Percentiles rank a stretch among this genome's conserved stretches.
These are phyloP conservation scores for Kazachstania sp. DNA, from an alignment of 1,139 yeast species.

Conservation along the genomic window DNA sequence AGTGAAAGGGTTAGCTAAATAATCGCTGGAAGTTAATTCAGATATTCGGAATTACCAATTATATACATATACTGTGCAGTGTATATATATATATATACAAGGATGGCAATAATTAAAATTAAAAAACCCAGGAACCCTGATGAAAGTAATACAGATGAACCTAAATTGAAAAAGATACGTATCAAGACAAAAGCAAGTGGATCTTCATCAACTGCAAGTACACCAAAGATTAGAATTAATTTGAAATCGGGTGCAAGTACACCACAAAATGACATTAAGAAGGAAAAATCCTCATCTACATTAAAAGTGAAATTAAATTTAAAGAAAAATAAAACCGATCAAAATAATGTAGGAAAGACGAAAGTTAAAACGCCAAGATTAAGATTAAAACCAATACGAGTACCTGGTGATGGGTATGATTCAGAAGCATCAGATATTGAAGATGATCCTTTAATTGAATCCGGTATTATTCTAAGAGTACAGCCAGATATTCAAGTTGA, in stretches of 20 bases:
- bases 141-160: slow-evolving; percentile 12
- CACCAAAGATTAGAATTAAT: slow-evolving; percentile 28
- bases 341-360: slow-evolving; percentile 9
- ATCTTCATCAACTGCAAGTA: slow-evolving; percentile 6
- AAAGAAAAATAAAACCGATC: slow-evolving; percentile 15
- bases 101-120: slow-evolving; percentile 27
- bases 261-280: slow-evolving; percentile 4
- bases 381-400: slow-evolving; percentile 71
- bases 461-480: slow-evolving; percentile 73
- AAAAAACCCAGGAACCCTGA: slow-evolving; percentile 26
- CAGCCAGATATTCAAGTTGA: slow-evolving; percentile 60
- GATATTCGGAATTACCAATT: too few species aligned
- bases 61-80: neutral
- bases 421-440: slow-evolving; percentile 95
- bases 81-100: neutral
- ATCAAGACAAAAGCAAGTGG: slow-evolving; percentile 19
- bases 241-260: slow-evolving; percentile 21
- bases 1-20: too few species aligned
- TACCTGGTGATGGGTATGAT: slow-evolving; percentile 94
- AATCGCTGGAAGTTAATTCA: too few species aligned
- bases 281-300: slow-evolving; percentile 7
- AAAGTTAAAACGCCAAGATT: slow-evolving; percentile 46
- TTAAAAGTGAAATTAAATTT: slow-evolving; percentile 28
- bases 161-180: slow-evolving; percentile 22
- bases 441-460: slow-evolving; percentile 88